Evolutionary conservation across 257 asterid species (phyloP).

Genomic region (Lavandula angustifolia): DNA sequence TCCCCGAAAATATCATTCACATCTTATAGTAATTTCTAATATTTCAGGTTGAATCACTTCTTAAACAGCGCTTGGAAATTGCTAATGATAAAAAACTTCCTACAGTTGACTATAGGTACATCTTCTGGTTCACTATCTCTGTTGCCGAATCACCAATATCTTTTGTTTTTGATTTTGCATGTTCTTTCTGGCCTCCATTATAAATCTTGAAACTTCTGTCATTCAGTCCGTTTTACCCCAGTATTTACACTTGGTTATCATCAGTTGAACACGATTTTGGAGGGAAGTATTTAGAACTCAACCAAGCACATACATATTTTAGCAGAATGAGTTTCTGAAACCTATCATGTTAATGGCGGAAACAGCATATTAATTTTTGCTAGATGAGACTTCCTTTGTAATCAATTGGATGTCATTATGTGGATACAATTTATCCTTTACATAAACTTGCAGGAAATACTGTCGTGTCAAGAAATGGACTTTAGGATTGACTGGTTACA

Average conservation of each 20-base stretch:
- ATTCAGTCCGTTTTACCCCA: slow-evolving; percentile 6
- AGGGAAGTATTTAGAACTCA: slow-evolving; percentile 16
- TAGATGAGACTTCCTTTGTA: slow-evolving; percentile 12
- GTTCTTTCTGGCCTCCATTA: slow-evolving; percentile 18
- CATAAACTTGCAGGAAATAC: slow-evolving; percentile 61
- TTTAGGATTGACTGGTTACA: slow-evolving; percentile 73
- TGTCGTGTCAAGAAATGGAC: slow-evolving; percentile 81
- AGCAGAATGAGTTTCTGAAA: slow-evolving; percentile 22
- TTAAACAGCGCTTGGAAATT: slow-evolving; percentile 81
- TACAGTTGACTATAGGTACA: slow-evolving; percentile 78
- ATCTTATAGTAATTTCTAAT: slow-evolving; percentile 36
- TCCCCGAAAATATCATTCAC: slow-evolving; percentile 29
- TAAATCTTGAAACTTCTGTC: slow-evolving; percentile 13
- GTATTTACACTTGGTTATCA: slow-evolving; percentile 19
- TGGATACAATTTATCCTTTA: slow-evolving; percentile 16
- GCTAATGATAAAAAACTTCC: slow-evolving; percentile 69
- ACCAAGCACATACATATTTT: slow-evolving; percentile 10
- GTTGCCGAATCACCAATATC: neutral
- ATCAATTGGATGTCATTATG: slow-evolving; percentile 15
- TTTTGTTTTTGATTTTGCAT: neutral
- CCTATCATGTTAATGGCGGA: slow-evolving; percentile 16
- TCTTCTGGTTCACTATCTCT: slow-evolving; percentile 22
- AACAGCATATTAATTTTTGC: slow-evolving; percentile 5
- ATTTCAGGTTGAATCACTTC: slow-evolving; percentile 73
- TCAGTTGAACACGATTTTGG: slow-evolving; percentile 15